Percentiles rank a stretch among this genome's conserved stretches.
Evolutionary conservation across 2,329 filamentous ascomycete species (phyloP).

Genomic region (Alternaria dauci): DNA sequence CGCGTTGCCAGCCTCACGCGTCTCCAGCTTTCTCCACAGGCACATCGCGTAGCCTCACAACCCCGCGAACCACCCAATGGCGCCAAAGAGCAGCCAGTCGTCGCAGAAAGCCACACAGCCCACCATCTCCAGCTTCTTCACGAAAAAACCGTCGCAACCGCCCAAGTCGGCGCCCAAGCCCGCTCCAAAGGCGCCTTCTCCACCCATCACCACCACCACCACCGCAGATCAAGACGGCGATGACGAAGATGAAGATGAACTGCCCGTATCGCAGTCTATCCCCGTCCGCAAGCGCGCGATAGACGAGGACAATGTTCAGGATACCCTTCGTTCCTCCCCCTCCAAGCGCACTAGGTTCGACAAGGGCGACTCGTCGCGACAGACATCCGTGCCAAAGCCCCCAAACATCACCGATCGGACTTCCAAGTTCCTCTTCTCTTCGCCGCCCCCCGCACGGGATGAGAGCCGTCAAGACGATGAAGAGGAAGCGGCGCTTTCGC

Average conservation of each 20-base stretch:
- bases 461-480: constrained; percentile 46
- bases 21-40: constrained; percentile 18
- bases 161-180: constrained; percentile 34
- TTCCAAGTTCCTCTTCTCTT: constrained; percentile 67
- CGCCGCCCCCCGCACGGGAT: constrained; percentile 52
- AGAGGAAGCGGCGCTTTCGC: constrained; percentile 61
- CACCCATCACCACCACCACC: constrained; percentile 29
- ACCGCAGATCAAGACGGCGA: constrained; percentile 7
- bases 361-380: constrained; percentile 29
- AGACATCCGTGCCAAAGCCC: constrained; percentile 40
- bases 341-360: constrained; percentile 50
- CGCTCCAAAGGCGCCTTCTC: constrained; percentile 23
- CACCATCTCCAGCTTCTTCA: constrained; percentile 87
- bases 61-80: constrained; percentile 39
- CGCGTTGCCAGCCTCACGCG: constrained; percentile 25
- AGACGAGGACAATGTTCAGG: constrained; percentile 52
- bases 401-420: constrained; percentile 59
- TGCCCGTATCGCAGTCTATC: constrained; percentile 17
- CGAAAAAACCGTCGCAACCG: constrained; percentile 53
- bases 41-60: constrained; percentile 16
- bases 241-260: constrained; percentile 28
- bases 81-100: constrained; percentile 47
- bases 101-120: constrained; percentile 72
- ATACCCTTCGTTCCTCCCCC: constrained; percentile 30
- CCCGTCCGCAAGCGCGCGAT: constrained; percentile 38